Evolutionary conservation across 2,329 filamentous ascomycete genomes (phyloP), one percentile per base, ranked within the genome.

Genomic region (Tolypocladium inflatum): DNA sequence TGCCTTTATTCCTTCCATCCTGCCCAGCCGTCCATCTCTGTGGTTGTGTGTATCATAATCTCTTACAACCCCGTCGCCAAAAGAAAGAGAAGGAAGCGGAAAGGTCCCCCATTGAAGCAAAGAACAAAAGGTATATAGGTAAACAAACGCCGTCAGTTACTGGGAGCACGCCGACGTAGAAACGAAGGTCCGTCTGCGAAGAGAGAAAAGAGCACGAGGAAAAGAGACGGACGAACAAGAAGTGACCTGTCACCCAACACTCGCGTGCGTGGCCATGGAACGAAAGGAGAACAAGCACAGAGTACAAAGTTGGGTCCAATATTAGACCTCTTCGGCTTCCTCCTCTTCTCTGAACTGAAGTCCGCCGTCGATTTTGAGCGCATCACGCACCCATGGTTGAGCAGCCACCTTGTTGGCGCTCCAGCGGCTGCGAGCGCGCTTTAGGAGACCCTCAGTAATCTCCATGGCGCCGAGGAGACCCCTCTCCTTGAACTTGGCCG

Each of bases 391-490:
- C 91, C 92, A 99, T 19, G 84, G 80, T 59, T 82, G 80, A 57
- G 82, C 80, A 43, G 83, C 84, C 43, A 97, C 87, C 64, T 89
- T 87, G 54, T 87, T 82, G 59, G 97, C 74, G 10, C 80, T 80
- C 83, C 89, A 91, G 55, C 94, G 82, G 59, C 86, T 89, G 53
- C 89, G 85, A 2, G 89, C 90, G 61, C 95, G 86, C 73, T 90
- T 93, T 58, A 99, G 73, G 21, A 97, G 74, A 0, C 86, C 89
- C 68, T 97, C 92, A 0, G 95, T 92, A 57, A 91, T 88, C 50
- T 85, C 79, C 74, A 88, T 88, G 8, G 91, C 92, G 0, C 90
- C 91, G 42, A 85, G 79, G 56, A 95, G 81, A 1, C 82, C 87
- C 55, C 77, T 78, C 7, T 81, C 84, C 58, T 82, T 81, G 62